Evolutionary conservation across 306 rosid species (phyloP).

Genomic region (Medicago ruthenica): DNA sequence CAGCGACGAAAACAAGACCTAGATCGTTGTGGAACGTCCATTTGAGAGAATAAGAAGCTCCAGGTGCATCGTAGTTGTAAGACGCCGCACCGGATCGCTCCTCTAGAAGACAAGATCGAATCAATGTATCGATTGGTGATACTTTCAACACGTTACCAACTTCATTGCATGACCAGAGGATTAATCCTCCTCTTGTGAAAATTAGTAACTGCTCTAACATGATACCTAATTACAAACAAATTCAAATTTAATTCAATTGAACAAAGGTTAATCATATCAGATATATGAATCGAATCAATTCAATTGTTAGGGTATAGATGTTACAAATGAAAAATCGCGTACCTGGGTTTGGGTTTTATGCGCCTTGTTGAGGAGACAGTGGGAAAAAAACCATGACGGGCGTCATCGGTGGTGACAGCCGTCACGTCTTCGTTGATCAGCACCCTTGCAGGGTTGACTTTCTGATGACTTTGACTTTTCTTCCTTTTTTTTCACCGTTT

Average conservation of each 20-base stretch:
- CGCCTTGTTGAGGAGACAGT: too few species aligned
- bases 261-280: background rate
- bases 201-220: slow-evolving; percentile 94
- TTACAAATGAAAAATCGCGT: too few species aligned
- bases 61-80: slow-evolving; percentile 79
- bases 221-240: background rate
- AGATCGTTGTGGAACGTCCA: slow-evolving; percentile 96
- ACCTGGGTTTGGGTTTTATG: too few species aligned
- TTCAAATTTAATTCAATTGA: background rate
- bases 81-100: slow-evolving; percentile 89
- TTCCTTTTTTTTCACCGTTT: too few species aligned
- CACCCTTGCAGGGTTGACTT: too few species aligned
- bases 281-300: too few species aligned
- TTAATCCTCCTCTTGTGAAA: slow-evolving; percentile 91
- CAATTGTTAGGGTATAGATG: too few species aligned
- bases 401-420: too few species aligned
- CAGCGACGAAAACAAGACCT: slow-evolving; percentile 89
- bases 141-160: slow-evolving; percentile 85
- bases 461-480: too few species aligned
- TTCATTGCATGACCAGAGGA: slow-evolving; percentile 92
- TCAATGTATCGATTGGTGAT: slow-evolving; percentile 89
- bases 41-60: slow-evolving; percentile 88
- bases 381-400: too few species aligned
- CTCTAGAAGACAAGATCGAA: slow-evolving; percentile 92
- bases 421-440: too few species aligned